These are phyloP conservation scores for Hyphopichia burtonii DNA, from an alignment of 1,139 yeast genomes.

Conservation along the genomic window DNA sequence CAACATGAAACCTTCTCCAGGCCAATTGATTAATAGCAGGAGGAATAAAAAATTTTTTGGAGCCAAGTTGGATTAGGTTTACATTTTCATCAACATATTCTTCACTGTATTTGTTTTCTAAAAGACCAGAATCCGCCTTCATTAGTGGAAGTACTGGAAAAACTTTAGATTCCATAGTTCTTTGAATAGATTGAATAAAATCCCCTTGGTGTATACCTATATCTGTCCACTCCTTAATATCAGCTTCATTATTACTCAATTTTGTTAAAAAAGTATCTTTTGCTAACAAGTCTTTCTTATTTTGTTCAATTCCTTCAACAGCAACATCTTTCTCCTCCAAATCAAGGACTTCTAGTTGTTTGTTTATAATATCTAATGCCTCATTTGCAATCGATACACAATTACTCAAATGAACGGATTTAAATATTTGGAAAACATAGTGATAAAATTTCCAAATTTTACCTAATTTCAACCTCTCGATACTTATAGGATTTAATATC, in stretches of 20 bases:
- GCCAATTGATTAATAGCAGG: not conserved
- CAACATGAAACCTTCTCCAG: not conserved
- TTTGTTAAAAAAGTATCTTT: not conserved
- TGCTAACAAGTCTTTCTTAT: not conserved
- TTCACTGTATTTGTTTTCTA: not conserved
- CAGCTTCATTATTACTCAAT: no score
- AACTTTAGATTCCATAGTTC: not conserved
- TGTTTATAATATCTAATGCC: slow-evolving; percentile 13
- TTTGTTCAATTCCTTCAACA: not conserved
- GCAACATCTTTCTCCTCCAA: not conserved
- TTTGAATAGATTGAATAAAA: not conserved
- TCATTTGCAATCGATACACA: slow-evolving; percentile 11
- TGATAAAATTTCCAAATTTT: slow-evolving; percentile 16
- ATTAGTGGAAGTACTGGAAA: not conserved
- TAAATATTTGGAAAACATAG: slow-evolving; percentile 18
- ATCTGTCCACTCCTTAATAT: not conserved
- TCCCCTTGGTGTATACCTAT: not conserved
- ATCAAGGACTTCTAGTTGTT: slow-evolving; percentile 11
- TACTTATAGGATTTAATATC: slow-evolving; percentile 6
- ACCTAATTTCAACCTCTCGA: slow-evolving; percentile 9
- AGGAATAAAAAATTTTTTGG: not conserved
- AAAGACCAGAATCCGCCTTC: not conserved
- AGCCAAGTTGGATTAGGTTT: not conserved
- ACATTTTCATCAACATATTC: not conserved
- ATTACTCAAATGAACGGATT: slow-evolving; percentile 15